phyloP scores from a whole-genome alignment of 2,329 filamentous ascomycete genomes.

The Colletotrichum liriopes region DNA sequence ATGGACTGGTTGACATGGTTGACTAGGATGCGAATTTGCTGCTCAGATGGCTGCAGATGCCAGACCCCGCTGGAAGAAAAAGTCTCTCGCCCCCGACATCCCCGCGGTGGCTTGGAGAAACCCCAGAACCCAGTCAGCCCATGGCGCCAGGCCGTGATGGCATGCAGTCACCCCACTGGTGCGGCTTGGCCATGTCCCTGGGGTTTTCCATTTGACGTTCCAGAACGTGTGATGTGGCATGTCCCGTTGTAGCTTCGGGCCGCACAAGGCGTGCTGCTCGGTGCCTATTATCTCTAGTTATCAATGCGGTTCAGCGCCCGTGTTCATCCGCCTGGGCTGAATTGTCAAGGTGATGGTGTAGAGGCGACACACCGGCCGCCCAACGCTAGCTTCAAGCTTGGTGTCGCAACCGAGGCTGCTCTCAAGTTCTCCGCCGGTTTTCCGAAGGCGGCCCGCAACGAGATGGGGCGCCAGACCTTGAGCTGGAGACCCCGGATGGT shows the following conservation, averaged over 20 bases:
- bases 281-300: background rate
- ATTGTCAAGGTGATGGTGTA: background rate
- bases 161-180: constrained; percentile 28
- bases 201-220: background rate
- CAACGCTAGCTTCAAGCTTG: background rate
- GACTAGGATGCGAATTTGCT: too few relatives aligned
- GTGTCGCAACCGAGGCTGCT: constrained; percentile 1
- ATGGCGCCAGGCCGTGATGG: constrained; percentile 12
- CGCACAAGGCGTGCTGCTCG: background rate
- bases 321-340: background rate
- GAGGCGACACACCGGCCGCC: background rate
- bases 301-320: background rate
- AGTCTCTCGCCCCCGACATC: constrained; percentile 40
- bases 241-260: background rate
- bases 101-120: constrained; percentile 22
- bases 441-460: constrained; percentile 28
- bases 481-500: constrained; percentile 12
- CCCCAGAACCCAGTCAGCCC: constrained; percentile 25
- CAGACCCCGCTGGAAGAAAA: constrained; percentile 5
- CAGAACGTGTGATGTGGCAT: constrained; percentile 2
- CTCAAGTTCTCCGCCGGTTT: constrained; percentile 36
- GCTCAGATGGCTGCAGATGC: too few relatives aligned
- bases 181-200: constrained; percentile 15
- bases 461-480: constrained; percentile 1
- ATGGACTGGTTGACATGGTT: too few relatives aligned